Base-by-base conservation (phyloP, 352 stramenopile species). In the Globisporangium viniferum region DNA sequence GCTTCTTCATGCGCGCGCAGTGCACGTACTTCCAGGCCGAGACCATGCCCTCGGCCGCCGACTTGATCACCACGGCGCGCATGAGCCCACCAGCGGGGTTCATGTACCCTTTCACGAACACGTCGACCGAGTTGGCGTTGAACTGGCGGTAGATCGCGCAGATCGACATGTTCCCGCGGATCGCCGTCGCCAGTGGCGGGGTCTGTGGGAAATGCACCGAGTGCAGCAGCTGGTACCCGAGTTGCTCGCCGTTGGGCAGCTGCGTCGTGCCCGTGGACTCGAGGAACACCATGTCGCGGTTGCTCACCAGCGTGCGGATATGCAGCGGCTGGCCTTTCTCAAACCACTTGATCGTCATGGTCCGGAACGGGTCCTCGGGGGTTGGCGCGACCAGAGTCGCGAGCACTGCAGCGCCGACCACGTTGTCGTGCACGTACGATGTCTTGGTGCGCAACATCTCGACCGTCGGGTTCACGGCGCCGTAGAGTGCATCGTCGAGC, bases 1-100 rank as follows among this genome's bases (percentile, higher is more conserved):
- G 63, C 67, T 88, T 88, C 68, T 80, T 81, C 68, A 81, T 75
- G 51, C 81, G 79, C 27, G 81, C 78, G 62, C 79, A 89, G 20
- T 72, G 53, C 9, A 89, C 64, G 59, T 79, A 68, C 63, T 82
- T 78, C 29, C 73, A 75, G 6, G 73, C 76, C 0, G 79, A 81
- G 29, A 31, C 29, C 29, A 31, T 31, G 2, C 0, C 1, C 3
- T 31, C 29, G 29, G 29, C 29, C 29, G 29, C 29, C 29, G 29
- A 31, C 35, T 39, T 39, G 35, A 39, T 39, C 35, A 39, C 35
- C 35, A 39, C 35, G 5, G 35, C 35, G 6, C 6, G 9, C 35
- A 39, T 39, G 35, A 39, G 6, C 35, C 35, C 35, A 39, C 35
- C 35, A 1, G 35, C 35, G 35, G 35, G 35, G 35, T 39, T 39